A percentile compares a stretch with the other conserved stretches of the same genome.
Evolutionary conservation across 1,139 yeast species (phyloP).

Genomic region (Sugiyamaella japonica): DNA sequence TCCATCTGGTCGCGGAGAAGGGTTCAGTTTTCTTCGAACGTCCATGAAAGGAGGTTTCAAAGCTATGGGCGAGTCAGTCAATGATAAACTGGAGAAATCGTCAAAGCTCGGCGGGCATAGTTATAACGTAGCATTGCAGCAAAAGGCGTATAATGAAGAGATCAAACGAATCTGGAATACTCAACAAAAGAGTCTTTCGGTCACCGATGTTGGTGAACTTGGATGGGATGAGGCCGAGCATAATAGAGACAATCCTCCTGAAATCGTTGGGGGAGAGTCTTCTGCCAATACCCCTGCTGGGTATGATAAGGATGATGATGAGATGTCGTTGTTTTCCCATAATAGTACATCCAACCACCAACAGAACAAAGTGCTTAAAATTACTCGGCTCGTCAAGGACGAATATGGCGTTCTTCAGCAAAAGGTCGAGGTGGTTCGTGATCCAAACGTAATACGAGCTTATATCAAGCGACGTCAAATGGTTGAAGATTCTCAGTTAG

Average conservation of each 20-base stretch:
- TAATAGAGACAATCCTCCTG: slow-evolving; percentile 27
- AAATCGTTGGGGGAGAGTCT: slow-evolving; percentile 12
- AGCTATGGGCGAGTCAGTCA: slow-evolving; percentile 55
- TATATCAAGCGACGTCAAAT: slow-evolving; percentile 78
- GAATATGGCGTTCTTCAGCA: slow-evolving; percentile 86
- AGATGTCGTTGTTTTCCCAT: slow-evolving; percentile 39
- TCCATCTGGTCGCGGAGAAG: slow-evolving; percentile 89
- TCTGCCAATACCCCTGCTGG: slow-evolving; percentile 24
- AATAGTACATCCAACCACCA: slow-evolving; percentile 27
- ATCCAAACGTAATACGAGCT: slow-evolving; percentile 84
- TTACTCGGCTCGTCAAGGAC: slow-evolving; percentile 79
- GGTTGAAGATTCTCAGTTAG: slow-evolving; percentile 68
- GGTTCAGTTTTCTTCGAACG: slow-evolving; percentile 83
- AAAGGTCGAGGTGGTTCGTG: slow-evolving; percentile 72
- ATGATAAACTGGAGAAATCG: slow-evolving; percentile 42
- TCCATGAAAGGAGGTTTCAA: slow-evolving; percentile 95
- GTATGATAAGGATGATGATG: slow-evolving; percentile 41
- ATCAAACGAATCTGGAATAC: slow-evolving; percentile 88
- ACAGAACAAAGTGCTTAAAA: slow-evolving; percentile 56
- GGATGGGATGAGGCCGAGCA: slow-evolving; percentile 43
- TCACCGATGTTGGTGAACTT: slow-evolving; percentile 37
- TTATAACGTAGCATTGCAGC: slow-evolving; percentile 83
- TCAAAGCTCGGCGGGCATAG: slow-evolving; percentile 62
- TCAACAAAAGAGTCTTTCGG: slow-evolving; percentile 67
- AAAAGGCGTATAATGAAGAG: slow-evolving; percentile 89